These are phyloP conservation scores for Paramecium sonneborni DNA, from an alignment of 73 alveolate species.

Conservation along the genomic window DNA sequence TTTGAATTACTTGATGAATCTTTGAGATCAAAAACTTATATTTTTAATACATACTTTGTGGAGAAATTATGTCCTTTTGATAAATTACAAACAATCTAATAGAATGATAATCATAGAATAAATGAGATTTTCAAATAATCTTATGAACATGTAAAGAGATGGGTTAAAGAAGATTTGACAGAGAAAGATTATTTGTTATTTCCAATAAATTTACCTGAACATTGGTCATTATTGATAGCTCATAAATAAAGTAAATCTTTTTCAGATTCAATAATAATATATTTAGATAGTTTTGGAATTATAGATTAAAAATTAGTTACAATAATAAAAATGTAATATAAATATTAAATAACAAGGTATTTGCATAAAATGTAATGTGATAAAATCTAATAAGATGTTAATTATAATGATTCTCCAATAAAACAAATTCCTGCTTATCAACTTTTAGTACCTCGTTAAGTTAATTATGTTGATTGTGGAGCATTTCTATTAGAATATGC, in stretches of 20 bases:
- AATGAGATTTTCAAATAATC: neutral
- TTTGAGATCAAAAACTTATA: conserved; percentile 12
- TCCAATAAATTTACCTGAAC: conserved; percentile 66
- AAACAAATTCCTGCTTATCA: conserved; percentile 11
- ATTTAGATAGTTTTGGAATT: conserved; percentile 62
- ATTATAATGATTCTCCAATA: conserved; percentile 43
- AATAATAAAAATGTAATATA: conserved; percentile 57
- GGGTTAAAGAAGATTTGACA: conserved; percentile 65
- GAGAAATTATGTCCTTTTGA: conserved; percentile 60
- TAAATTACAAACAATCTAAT: neutral
- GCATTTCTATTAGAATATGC: conserved; percentile 63
- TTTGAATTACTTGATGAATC: conserved; percentile 21
- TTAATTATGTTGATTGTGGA: conserved; percentile 67
- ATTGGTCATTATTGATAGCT: conserved; percentile 52
- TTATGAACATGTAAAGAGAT: conserved; percentile 25
- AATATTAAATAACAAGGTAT: neutral
- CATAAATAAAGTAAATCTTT: neutral
- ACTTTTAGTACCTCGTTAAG: conserved; percentile 55
- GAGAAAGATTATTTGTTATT: conserved; percentile 59
- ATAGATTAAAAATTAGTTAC: conserved; percentile 32
- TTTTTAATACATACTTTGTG: conserved; percentile 61
- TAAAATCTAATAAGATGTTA: neutral
- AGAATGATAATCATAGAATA: neutral
- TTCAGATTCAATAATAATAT: neutral
- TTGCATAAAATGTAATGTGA: conserved; percentile 32